These are phyloP conservation scores for Aegilops bicornis DNA, from an alignment of 176 grass and related monocot genomes.

Conservation along the genomic window DNA sequence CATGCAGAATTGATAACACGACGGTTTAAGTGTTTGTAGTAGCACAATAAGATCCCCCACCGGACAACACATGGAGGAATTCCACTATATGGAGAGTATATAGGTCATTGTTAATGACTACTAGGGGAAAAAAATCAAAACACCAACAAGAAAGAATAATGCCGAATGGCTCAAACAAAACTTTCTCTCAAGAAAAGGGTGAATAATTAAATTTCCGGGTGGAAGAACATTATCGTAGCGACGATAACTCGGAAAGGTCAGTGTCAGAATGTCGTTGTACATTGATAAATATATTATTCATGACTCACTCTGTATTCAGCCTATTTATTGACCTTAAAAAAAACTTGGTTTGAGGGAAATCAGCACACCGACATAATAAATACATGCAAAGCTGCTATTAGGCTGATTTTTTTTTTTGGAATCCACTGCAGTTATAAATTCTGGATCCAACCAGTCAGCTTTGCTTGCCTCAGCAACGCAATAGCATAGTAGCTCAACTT, in stretches of 20 bases:
- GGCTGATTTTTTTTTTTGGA: not conserved
- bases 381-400: not conserved
- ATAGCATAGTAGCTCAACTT: not conserved
- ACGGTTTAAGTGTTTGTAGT: not conserved
- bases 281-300: not conserved
- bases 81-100: constrained; percentile 2
- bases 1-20: not conserved
- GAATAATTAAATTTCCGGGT: not conserved
- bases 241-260: not conserved
- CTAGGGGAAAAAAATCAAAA: not conserved
- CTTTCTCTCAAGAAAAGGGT: not conserved
- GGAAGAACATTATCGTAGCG: not conserved
- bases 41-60: not conserved
- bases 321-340: not conserved
- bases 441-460: not conserved
- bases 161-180: not conserved
- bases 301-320: not conserved
- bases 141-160: not conserved
- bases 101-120: not conserved
- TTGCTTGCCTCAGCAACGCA: not conserved
- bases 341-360: not conserved
- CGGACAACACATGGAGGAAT: not conserved
- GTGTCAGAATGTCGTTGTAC: not conserved
- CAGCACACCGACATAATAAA: not conserved
- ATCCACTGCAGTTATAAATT: not conserved